Conservation (phyloP, 352 stramenopile genomes). For the Pythium rishiriense region DNA sequence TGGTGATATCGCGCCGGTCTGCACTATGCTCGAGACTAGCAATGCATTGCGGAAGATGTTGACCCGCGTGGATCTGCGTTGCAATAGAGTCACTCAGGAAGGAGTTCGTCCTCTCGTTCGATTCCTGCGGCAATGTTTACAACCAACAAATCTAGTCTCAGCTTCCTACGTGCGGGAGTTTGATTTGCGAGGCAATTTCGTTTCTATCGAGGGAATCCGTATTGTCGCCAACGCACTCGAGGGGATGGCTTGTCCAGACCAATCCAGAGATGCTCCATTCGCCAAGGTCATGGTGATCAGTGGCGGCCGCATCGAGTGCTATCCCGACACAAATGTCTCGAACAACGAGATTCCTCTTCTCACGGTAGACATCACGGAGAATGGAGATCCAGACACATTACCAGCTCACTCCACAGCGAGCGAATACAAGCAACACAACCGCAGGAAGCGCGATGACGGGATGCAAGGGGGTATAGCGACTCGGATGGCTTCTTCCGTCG, state of each 20-base stretch:
- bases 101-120: slow-evolving; percentile 36
- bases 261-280: slow-evolving; percentile 12
- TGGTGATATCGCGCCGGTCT: slow-evolving; percentile 43
- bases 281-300: slow-evolving; percentile 47
- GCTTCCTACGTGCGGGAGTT: slow-evolving; percentile 39
- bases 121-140: slow-evolving; percentile 27
- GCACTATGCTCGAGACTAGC: slow-evolving; percentile 41
- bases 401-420: slow-evolving; percentile 24
- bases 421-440: slow-evolving; percentile 14
- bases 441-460: slow-evolving; percentile 10
- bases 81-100: slow-evolving; percentile 61
- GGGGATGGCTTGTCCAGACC: slow-evolving; percentile 18
- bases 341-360: slow-evolving; percentile 30
- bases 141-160: slow-evolving; percentile 15
- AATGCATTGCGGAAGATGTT: slow-evolving; percentile 14
- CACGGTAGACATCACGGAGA: slow-evolving; percentile 50
- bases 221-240: slow-evolving; percentile 52
- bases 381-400: slow-evolving; percentile 43
- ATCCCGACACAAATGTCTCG: slow-evolving; percentile 24
- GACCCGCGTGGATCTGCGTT: slow-evolving; percentile 50
- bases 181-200: slow-evolving; percentile 69
- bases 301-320: slow-evolving; percentile 60
- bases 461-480: not conserved
- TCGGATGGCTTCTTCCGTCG: not conserved
- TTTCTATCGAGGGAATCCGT: slow-evolving; percentile 67